Evolutionary conservation across 108 stramenopile species (phyloP), one percentile per base, ranked within the genome.

Genomic region (Skeletonema menzelii): DNA sequence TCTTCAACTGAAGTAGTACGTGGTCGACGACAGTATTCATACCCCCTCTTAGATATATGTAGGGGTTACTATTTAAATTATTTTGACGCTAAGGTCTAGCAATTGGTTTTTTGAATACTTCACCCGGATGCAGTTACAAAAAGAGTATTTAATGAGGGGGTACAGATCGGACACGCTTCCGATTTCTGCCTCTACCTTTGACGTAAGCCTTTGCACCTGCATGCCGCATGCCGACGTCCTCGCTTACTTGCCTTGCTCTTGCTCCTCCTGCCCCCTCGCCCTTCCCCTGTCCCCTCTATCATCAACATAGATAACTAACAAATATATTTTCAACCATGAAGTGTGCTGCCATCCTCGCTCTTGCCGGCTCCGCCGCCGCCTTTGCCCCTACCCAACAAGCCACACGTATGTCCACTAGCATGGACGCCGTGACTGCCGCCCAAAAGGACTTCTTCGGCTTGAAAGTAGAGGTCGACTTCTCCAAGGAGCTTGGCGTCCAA

Each of bases 401-500:
- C 2, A 35, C 31, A 47, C 35, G 56, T 56, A 69, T 73, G 24
- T 31, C 76, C 27, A 65, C 76, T 27, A 13, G 64, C 8, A 28
- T 72, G 53, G 35, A 27, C 56, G 79, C 79, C 17, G n/a, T n/a
- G n/a, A 53, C 49, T 22, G 71, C 49, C 20, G 49, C 49, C 20
- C 49, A 53, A 7, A 53, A 22, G 49, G 49, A 53, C 11, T 53
- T 53, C 49, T 53, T 53, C 10, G 49, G 49, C 19, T n/a, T 53
- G 15, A 53, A 53, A 53, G 49, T 11, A 53, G 24, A 5, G 0
- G 4, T 53, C 22, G 49, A 72, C 22, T 91, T 96, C 76, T 91
- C 90, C 62, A 69, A 82, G 53, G 94, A 95, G 63, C 82, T 97
- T 64, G 96, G 96, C 31, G 92, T 84, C 5, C 92, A 93, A 69